Base-by-base conservation (phyloP, 2,329 filamentous ascomycete genomes). In the Penicillium sclerotigenum region DNA sequence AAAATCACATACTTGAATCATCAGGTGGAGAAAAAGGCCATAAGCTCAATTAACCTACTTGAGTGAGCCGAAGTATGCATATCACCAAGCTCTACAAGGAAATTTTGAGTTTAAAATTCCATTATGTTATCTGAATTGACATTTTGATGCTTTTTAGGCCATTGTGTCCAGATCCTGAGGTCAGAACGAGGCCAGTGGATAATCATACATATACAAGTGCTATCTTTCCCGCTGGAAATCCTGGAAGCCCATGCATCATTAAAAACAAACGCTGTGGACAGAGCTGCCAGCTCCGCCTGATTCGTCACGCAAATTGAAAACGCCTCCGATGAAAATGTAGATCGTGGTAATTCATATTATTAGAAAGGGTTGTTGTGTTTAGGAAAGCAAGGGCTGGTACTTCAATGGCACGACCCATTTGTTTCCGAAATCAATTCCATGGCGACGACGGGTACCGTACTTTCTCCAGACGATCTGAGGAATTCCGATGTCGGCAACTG, bases 381-480 rank as follows among this genome's bases (percentile, higher is more conserved):
- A 74, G 20, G 64, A 60, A 22, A 65, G 52, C 45, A 66, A 47
- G 3, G 70, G 58, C 37, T 74, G 72, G 63, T 72, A 82, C 47
- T 75, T 71, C 74, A 94, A 83, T 65, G 87, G 85, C 14, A 95
- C 80, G 59, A 94, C 86, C 93, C 93, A 97, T 62, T 87, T 84
- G 57, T 87, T 86, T 24, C 90, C 91, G 79, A 97, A 97, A 66
- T 92, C 91, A 54, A 97, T 87, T 0, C 91, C 91, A 62, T 90
- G 87, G 20, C 91, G 85, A 48, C 91, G 84, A 69, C 89, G 87
- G 5, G 89, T 90, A 2, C 90, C 89, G 1, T 89, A 89, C 71
- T 91, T 91, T 68, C 87, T 88, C 88, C 92, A 95, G 4, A 91
- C 90, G 4, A 88, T 84, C 56, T 90, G 87, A 2, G 86, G 87